These are phyloP conservation scores for Teratosphaeriaceae sp. DNA, from an alignment of 2,329 filamentous ascomycete genomes.

Conservation along the genomic window DNA sequence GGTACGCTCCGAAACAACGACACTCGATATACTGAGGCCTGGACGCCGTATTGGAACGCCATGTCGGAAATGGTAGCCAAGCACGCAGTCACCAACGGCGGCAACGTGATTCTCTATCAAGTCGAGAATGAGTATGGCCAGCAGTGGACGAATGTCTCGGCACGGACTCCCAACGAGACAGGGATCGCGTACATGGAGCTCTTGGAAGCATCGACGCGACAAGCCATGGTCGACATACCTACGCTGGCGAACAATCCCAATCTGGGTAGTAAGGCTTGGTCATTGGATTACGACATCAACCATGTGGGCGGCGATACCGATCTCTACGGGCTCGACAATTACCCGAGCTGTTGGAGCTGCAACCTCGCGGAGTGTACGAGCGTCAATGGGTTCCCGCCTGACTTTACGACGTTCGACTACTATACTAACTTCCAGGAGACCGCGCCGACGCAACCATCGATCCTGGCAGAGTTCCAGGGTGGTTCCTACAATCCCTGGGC, in stretches of 20 bases:
- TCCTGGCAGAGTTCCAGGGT: slow-evolving; percentile 54
- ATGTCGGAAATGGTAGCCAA: slow-evolving; percentile 46
- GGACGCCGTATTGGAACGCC: slow-evolving; percentile 39
- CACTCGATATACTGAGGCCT: slow-evolving; percentile 44
- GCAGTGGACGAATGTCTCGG: slow-evolving; percentile 25
- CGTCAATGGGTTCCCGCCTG: slow-evolving; percentile 55
- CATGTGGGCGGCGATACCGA: slow-evolving; percentile 53
- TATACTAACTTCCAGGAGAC: slow-evolving; percentile 42
- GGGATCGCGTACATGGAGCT: slow-evolving; percentile 52
- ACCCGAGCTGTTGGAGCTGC: slow-evolving; percentile 55
- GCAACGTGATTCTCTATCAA: slow-evolving; percentile 50
- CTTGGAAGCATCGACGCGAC: slow-evolving; percentile 48
- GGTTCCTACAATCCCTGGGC: slow-evolving; percentile 57
- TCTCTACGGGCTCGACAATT: slow-evolving; percentile 47
- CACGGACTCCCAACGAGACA: slow-evolving; percentile 45
- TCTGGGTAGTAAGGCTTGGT: slow-evolving; percentile 50
- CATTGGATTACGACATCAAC: slow-evolving; percentile 48
- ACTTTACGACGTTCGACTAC: slow-evolving; percentile 42
- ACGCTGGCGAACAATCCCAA: slow-evolving; percentile 54
- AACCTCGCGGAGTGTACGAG: slow-evolving; percentile 47
- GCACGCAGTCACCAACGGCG: slow-evolving; percentile 52
- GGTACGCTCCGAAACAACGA: slow-evolving; percentile 45
- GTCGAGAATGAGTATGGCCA: slow-evolving; percentile 52
- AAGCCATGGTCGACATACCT: slow-evolving; percentile 53
- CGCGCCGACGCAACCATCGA: slow-evolving; percentile 42